These are phyloP conservation scores for Myriosclerotinia duriaeana DNA, from an alignment of 2,329 filamentous ascomycete genomes.

Conservation along the genomic window DNA sequence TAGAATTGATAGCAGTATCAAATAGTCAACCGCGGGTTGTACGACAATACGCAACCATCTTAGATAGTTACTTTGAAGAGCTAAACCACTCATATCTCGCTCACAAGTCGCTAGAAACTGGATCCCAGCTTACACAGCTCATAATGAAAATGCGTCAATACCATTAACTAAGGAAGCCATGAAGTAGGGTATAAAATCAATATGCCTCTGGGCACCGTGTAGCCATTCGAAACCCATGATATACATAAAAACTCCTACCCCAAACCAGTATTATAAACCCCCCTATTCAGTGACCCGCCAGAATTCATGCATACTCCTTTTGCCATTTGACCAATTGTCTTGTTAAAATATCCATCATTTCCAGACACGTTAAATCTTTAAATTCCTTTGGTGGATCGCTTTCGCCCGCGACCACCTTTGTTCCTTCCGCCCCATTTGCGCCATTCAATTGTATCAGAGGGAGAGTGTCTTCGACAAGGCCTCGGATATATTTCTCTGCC, in stretches of 20 bases:
- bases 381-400: constrained; percentile 55
- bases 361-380: constrained; percentile 60
- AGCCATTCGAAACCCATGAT: constrained; percentile 24
- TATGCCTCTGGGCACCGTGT: constrained; percentile 20
- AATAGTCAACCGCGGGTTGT: not conserved
- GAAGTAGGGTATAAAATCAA: constrained; percentile 25
- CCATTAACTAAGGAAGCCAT: constrained; percentile 24
- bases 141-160: constrained; percentile 1
- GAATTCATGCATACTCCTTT: constrained; percentile 38
- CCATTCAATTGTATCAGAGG: constrained; percentile 44
- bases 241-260: constrained; percentile 15
- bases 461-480: constrained; percentile 38
- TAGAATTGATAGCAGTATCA: not conserved
- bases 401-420: constrained; percentile 40
- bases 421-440: constrained; percentile 34
- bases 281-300: not conserved
- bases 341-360: constrained; percentile 45
- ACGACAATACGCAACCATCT: not conserved
- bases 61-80: not conserved
- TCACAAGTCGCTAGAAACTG: not conserved
- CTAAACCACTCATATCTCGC: not conserved
- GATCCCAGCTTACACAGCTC: not conserved
- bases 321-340: constrained; percentile 44
- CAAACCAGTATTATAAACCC: constrained; percentile 13
- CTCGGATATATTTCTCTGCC: constrained; percentile 40